Percentiles rank a stretch among this genome's conserved stretches.
These are phyloP conservation scores for Gaeumannomyces tritici DNA, from an alignment of 2,329 filamentous ascomycete genomes.

Conservation along the genomic window DNA sequence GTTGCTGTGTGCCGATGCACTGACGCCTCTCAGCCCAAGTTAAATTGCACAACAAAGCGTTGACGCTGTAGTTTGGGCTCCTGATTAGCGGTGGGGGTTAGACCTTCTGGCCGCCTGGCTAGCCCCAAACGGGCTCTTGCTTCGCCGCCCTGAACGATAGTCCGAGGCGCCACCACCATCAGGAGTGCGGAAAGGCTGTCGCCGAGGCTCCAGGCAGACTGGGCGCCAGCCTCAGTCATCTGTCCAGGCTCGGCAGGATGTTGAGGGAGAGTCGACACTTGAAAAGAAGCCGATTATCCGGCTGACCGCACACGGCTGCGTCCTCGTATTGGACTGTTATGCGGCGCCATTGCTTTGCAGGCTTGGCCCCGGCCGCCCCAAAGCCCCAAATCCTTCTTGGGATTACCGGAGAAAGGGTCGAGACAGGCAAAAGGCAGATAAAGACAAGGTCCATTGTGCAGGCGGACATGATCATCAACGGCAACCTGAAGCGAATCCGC, in stretches of 20 bases:
- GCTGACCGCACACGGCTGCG: neutral
- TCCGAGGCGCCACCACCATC: no score
- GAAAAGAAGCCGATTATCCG: neutral
- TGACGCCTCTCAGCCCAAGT: neutral
- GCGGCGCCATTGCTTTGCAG: neutral
- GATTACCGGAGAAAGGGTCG: no score
- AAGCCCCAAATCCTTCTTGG: neutral
- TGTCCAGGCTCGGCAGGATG: neutral
- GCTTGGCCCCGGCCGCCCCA: no score
- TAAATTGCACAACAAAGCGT: neutral
- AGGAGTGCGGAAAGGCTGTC: no score
- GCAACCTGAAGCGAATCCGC: no score
- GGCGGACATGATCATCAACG: no score
- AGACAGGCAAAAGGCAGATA: no score
- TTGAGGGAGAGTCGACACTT: neutral
- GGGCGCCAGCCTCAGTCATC: no score
- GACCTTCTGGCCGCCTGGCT: neutral
- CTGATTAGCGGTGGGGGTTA: neutral
- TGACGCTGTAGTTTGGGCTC: neutral
- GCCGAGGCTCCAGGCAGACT: no score
- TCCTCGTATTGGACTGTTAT: neutral
- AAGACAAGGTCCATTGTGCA: no score
- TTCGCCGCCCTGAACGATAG: neutral
- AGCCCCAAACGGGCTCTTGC: neutral
- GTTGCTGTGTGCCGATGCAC: neutral